These are phyloP conservation scores for Hortiboletus flavorubellus DNA, from an alignment of 768 basidiomycete genomes.

Conservation along the genomic window DNA sequence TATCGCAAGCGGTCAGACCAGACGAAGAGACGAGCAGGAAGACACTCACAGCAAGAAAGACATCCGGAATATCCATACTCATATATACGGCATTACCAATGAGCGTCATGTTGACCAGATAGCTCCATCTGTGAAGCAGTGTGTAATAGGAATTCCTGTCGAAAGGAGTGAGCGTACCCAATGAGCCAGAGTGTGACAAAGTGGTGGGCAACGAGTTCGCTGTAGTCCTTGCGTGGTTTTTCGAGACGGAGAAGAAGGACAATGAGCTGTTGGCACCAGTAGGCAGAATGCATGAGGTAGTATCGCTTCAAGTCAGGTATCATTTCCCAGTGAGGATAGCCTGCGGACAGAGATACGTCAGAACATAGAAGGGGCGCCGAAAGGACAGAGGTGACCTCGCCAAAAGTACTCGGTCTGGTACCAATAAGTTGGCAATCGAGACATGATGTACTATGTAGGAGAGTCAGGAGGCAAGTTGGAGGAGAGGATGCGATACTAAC, in stretches of 20 bases:
- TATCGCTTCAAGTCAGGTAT: constrained; percentile 80
- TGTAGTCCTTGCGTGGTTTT: constrained; percentile 91
- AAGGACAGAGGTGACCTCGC: constrained; percentile 49
- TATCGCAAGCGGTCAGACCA: constrained; percentile 27
- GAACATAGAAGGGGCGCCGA: background rate
- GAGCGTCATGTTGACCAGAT: constrained; percentile 71
- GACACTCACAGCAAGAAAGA: constrained; percentile 72
- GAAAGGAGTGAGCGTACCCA: constrained; percentile 47
- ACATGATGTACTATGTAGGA: constrained; percentile 72
- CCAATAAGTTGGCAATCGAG: constrained; percentile 79
- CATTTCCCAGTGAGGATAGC: constrained; percentile 91
- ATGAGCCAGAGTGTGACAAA: constrained; percentile 93
- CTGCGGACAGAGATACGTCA: constrained; percentile 35
- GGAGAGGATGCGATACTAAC: constrained; percentile 42
- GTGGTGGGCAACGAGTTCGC: constrained; percentile 87
- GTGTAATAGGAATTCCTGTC: background rate
- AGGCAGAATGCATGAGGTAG: constrained; percentile 90
- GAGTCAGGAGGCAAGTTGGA: background rate
- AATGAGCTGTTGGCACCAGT: constrained; percentile 93
- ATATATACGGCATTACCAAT: constrained; percentile 92
- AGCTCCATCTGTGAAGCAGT: constrained; percentile 65
- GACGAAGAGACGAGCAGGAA: background rate
- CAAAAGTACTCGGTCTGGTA: constrained; percentile 82
- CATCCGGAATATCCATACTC: constrained; percentile 96
- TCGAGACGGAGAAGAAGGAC: constrained; percentile 83